These are phyloP conservation scores for Zygotorulaspora sp. DNA, from an alignment of 805 yeast genomes.

Conservation along the genomic window DNA sequence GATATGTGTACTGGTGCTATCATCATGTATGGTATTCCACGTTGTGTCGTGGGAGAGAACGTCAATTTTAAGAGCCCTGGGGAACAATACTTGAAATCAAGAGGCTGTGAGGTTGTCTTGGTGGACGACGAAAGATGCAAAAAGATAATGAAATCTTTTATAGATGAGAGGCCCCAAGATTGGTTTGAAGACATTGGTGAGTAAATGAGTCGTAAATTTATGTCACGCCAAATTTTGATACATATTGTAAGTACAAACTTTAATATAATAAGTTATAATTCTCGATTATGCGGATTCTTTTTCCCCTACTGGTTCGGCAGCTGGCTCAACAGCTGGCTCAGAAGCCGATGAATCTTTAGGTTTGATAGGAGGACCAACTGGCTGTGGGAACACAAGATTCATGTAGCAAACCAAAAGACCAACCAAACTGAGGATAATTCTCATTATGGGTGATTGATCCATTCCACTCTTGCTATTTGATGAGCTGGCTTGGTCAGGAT, in stretches of 20 bases:
- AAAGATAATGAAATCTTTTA: slow-evolving; percentile 71
- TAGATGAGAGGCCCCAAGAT: slow-evolving; percentile 67
- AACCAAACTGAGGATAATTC: slow-evolving; percentile 42
- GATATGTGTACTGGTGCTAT: slow-evolving; percentile 95
- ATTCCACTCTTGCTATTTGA: slow-evolving; percentile 29
- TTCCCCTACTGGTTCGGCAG: background rate
- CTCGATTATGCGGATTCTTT: background rate
- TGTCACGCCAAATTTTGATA: no score
- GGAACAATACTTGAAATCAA: slow-evolving; percentile 60
- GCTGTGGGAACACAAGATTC: slow-evolving; percentile 45
- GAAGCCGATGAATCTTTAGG: slow-evolving; percentile 3
- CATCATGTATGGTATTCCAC: slow-evolving; percentile 76
- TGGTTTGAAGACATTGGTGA: slow-evolving; percentile 81
- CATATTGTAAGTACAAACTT: no score
- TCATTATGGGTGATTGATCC: slow-evolving; percentile 43
- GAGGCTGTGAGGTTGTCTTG: slow-evolving; percentile 72
- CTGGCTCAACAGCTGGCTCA: background rate
- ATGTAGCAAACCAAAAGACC: slow-evolving; percentile 52
- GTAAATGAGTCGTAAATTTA: no score
- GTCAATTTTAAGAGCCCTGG: slow-evolving; percentile 70
- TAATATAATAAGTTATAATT: no score
- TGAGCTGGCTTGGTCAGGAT: slow-evolving; percentile 31
- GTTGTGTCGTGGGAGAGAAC: slow-evolving; percentile 89
- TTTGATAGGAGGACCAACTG: slow-evolving; percentile 6
- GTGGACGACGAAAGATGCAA: slow-evolving; percentile 57